Evolutionary conservation across 345 rosid species (phyloP).

Genomic region (Bretschneidera sinensis): DNA sequence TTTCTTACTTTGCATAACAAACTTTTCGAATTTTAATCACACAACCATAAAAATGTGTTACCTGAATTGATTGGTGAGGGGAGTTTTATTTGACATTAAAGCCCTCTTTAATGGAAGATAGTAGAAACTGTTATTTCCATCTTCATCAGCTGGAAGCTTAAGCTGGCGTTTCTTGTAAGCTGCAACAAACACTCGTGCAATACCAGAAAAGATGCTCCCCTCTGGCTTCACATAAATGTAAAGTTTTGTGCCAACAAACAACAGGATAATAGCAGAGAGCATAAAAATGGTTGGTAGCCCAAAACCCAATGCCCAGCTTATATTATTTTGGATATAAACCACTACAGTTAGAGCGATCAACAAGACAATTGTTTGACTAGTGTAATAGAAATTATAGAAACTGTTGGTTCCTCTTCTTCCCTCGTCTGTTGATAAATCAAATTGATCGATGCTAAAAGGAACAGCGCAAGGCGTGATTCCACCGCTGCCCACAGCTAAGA

Average conservation of each 20-base stretch:
- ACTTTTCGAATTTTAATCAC: too few relatives aligned
- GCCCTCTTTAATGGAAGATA: too few relatives aligned
- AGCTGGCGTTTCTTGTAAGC: constrained; percentile 58
- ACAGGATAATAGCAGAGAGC: constrained; percentile 43
- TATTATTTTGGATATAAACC: constrained; percentile 56
- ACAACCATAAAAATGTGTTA: too few relatives aligned
- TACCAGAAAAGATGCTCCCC: constrained; percentile 58
- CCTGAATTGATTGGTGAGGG: too few relatives aligned
- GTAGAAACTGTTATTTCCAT: too few relatives aligned
- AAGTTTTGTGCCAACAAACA: constrained; percentile 54
- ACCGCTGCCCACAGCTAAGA: too few relatives aligned
- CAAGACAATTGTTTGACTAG: constrained; percentile 47
- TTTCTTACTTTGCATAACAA: too few relatives aligned
- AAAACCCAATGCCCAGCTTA: constrained; percentile 75
- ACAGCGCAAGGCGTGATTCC: constrained; percentile 66
- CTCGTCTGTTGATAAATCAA: constrained; percentile 55
- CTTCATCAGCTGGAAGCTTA: too few relatives aligned
- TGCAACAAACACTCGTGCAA: constrained; percentile 48
- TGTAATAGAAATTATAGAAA: constrained; percentile 71
- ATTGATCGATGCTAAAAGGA: constrained; percentile 80
- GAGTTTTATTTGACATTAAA: too few relatives aligned
- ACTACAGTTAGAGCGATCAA: constrained; percentile 44
- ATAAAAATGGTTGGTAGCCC: constrained; percentile 57
- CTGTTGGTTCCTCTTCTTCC: constrained; percentile 59
- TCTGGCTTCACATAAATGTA: too few relatives aligned